Conservation (phyloP, 495 filamentous ascomycete species). For the Tuber borchii region DNA sequence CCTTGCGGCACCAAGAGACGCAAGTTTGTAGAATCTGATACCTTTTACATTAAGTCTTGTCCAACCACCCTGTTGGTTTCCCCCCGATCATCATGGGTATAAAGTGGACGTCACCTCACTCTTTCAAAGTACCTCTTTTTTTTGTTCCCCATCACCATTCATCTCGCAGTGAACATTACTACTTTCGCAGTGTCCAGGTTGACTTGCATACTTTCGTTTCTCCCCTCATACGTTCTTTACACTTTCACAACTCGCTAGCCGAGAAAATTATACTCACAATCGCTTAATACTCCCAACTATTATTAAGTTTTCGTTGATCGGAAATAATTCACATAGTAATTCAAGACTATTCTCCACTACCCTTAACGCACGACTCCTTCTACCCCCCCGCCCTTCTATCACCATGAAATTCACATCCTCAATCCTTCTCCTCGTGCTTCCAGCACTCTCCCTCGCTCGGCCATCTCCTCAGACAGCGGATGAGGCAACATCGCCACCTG, state of each 20-base stretch:
- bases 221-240: neutral
- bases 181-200: neutral
- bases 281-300: neutral
- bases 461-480: neutral
- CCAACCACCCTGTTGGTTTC: neutral
- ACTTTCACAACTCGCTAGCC: neutral
- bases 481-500: neutral
- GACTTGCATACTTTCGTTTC: slow-evolving; percentile 2
- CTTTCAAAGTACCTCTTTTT: neutral
- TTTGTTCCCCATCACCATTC: neutral
- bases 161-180: neutral
- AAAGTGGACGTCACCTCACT: neutral
- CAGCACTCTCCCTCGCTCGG: neutral
- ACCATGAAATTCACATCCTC: slow-evolving; percentile 1
- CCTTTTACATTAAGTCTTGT: neutral
- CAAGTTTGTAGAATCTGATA: neutral
- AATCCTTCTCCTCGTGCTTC: neutral
- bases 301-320: neutral
- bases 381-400: neutral
- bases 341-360: neutral
- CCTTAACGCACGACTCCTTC: neutral
- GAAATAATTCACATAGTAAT: neutral
- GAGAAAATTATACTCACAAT: neutral
- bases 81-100: neutral
- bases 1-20: neutral